A percentile compares a stretch with the other conserved stretches of the same genome.
phyloP scores from a whole-genome alignment of 179 eudicot species.

The Monotropa hypopitys region DNA sequence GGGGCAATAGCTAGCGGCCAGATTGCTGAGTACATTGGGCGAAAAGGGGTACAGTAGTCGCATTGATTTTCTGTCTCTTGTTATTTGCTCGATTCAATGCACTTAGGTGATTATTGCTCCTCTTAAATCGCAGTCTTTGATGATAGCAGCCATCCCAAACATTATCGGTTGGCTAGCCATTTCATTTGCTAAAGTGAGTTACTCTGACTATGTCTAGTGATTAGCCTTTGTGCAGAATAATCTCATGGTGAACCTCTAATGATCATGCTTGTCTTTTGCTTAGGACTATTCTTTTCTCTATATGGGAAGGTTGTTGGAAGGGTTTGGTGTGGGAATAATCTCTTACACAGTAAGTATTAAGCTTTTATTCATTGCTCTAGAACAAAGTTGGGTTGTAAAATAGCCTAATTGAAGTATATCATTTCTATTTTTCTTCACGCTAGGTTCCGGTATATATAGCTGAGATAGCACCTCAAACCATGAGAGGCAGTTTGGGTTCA shows the following conservation, averaged over 20 bases:
- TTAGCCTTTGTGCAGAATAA: not conserved
- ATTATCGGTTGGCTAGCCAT: slow-evolving; percentile 95
- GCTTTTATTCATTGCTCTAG: not conserved
- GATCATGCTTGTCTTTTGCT: slow-evolving; percentile 5
- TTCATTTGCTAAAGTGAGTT: slow-evolving; percentile 79
- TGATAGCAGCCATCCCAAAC: slow-evolving; percentile 95
- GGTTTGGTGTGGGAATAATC: slow-evolving; percentile 91
- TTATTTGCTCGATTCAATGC: slow-evolving; percentile 1
- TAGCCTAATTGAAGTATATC: not conserved
- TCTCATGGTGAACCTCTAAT: not conserved
- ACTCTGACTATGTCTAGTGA: not conserved
- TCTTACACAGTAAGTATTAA: slow-evolving; percentile 53
- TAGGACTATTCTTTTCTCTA: slow-evolving; percentile 86
- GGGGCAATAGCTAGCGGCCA: slow-evolving; percentile 97
- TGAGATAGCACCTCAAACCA: slow-evolving; percentile 86
- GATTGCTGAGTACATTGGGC: slow-evolving; percentile 87
- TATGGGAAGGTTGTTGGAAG: slow-evolving; percentile 94
- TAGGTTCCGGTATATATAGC: slow-evolving; percentile 98
- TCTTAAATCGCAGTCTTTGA: slow-evolving; percentile 56
- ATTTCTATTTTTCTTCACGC: not conserved
- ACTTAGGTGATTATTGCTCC: not conserved
- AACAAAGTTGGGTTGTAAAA: not conserved
- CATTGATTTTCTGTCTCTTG: not conserved
- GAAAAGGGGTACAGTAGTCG: slow-evolving; percentile 68
- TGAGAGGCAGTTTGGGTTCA: slow-evolving; percentile 88